These are phyloP conservation scores for Larix kaempferi DNA, from an alignment of 75 land plant species.

Conservation along the genomic window DNA sequence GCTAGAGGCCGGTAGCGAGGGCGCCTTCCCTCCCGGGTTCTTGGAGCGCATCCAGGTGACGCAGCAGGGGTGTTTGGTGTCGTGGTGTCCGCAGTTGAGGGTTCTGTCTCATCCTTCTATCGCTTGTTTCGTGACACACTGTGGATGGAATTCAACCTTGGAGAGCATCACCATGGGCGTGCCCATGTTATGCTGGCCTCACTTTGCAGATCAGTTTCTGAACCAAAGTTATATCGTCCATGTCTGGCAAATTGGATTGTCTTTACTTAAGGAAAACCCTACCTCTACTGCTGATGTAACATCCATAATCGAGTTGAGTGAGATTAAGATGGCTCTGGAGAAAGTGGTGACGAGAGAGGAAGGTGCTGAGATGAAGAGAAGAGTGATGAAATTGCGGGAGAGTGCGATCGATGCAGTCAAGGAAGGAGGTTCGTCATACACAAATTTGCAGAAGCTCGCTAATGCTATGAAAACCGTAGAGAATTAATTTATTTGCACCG, in stretches of 20 bases:
- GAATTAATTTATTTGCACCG: too few species aligned
- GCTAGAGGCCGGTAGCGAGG: not conserved
- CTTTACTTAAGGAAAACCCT: not conserved
- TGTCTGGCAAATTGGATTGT: conserved; percentile 10
- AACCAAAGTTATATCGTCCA: not conserved
- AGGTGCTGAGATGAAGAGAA: too few species aligned
- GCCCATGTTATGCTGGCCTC: conserved; percentile 11
- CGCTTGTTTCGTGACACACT: conserved; percentile 27
- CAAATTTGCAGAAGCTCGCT: too few species aligned
- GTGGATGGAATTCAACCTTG: conserved; percentile 33
- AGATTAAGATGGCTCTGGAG: too few species aligned
- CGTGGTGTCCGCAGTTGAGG: conserved; percentile 25
- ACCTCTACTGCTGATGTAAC: too few species aligned
- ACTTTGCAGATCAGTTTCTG: not conserved
- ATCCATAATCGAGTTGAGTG: too few species aligned
- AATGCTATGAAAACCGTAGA: too few species aligned
- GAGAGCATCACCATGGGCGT: conserved; percentile 14
- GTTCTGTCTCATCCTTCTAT: conserved; percentile 19
- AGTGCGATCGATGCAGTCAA: too few species aligned
- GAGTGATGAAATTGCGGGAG: too few species aligned
- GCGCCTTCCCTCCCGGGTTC: not conserved
- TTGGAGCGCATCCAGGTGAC: not conserved
- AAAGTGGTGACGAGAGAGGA: too few species aligned
- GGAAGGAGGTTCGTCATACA: too few species aligned
- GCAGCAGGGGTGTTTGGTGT: conserved; percentile 6